Percentiles rank a stretch among this genome's conserved stretches.
Evolutionary conservation across 129 eudicot species (phyloP).

Genomic region (Pittosporum tobira): DNA sequence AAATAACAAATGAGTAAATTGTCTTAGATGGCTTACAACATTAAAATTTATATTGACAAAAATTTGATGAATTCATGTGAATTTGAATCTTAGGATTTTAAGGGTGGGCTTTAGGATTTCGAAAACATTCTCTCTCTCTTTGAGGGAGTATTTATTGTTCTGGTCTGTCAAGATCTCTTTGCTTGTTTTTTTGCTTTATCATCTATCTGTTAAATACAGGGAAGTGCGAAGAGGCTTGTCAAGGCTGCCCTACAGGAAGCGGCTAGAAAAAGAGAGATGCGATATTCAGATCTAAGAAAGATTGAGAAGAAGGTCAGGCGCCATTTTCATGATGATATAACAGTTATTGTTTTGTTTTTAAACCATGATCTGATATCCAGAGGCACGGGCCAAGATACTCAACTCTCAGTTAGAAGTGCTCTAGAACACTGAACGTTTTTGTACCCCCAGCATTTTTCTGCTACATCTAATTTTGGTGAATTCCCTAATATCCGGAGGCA

Average conservation of each 20-base stretch:
- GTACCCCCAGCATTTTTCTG: not conserved
- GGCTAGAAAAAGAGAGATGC: constrained; percentile 57
- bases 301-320: constrained; percentile 61
- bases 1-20: too few relatives aligned
- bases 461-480: not conserved
- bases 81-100: too few relatives aligned
- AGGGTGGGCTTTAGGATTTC: too few relatives aligned
- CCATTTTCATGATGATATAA: constrained; percentile 65
- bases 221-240: constrained; percentile 60
- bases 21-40: too few relatives aligned
- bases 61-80: too few relatives aligned
- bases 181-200: not conserved
- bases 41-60: too few relatives aligned
- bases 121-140: too few relatives aligned
- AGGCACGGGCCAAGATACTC: constrained; percentile 26
- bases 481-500: not conserved
- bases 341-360: constrained; percentile 52
- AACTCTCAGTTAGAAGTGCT: constrained; percentile 49
- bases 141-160: not conserved
- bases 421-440: constrained; percentile 32
- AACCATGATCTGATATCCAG: constrained; percentile 47
- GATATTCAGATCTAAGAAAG: constrained; percentile 55
- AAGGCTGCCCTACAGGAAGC: constrained; percentile 67
- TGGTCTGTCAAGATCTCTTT: not conserved
- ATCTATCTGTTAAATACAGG: constrained; percentile 24